A percentile compares a stretch with the other conserved stretches of the same genome.
Conservation (phyloP, 306 rosid species). For the Ammopiptanthus mongolicus region DNA sequence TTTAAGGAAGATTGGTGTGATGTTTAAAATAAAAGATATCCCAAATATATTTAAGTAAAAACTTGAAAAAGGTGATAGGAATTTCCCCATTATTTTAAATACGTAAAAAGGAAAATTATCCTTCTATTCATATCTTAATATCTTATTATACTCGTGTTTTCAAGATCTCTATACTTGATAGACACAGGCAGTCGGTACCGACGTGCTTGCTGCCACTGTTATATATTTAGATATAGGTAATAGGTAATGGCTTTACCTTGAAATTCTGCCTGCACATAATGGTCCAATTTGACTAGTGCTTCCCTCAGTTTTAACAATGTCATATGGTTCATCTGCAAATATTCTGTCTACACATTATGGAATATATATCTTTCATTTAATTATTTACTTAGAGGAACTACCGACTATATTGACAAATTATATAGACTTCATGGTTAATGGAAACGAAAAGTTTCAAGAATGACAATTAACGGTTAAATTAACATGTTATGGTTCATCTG, state of each 20-base stretch:
- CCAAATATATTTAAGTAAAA: too few species aligned
- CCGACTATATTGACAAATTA: neutral
- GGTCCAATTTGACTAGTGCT: neutral
- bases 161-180: too few species aligned
- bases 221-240: too few species aligned
- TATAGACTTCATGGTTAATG: too few species aligned
- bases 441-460: neutral
- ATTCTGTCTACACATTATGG: neutral
- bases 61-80: too few species aligned
- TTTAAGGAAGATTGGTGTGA: too few species aligned
- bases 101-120: too few species aligned
- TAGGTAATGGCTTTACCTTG: too few species aligned
- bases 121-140: too few species aligned
- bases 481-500: neutral
- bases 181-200: conserved; percentile 3
- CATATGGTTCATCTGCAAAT: neutral
- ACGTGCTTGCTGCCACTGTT: neutral
- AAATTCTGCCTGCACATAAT: neutral
- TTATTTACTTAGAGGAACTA: neutral
- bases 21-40: too few species aligned
- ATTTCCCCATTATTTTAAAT: too few species aligned
- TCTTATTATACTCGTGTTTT: too few species aligned
- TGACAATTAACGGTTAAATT: neutral
- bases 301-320: neutral
- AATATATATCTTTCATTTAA: neutral